phyloP scores from a whole-genome alignment of 306 rosid species.

The Erythrophleum fordii region DNA sequence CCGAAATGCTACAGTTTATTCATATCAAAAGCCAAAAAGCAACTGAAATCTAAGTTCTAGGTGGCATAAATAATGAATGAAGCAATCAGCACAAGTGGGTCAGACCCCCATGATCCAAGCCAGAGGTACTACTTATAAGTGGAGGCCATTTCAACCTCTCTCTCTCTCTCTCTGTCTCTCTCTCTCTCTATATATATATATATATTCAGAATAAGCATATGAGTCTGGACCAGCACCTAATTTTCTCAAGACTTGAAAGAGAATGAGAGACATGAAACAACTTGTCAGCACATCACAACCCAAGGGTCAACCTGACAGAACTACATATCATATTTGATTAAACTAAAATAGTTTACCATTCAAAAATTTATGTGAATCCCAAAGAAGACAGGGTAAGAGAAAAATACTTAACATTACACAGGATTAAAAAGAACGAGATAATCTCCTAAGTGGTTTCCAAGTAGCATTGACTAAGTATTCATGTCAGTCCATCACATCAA shows the following conservation, averaged over 20 bases:
- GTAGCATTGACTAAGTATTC: slow-evolving; percentile 1
- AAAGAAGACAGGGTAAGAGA: background rate
- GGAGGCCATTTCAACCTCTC: slow-evolving; percentile 14
- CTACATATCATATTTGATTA: background rate
- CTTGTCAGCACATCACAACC: slow-evolving; percentile 19
- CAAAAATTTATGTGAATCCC: background rate
- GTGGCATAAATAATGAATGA: background rate
- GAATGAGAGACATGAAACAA: slow-evolving; percentile 16
- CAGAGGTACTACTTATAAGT: background rate
- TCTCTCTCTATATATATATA: no score
- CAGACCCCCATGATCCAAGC: background rate
- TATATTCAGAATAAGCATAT: background rate
- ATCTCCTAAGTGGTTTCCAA: background rate
- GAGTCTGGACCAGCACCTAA: background rate
- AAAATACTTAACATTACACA: background rate
- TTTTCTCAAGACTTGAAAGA: background rate
- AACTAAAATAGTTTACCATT: slow-evolving; percentile 10
- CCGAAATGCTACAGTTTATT: background rate
- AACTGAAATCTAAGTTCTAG: slow-evolving; percentile 8
- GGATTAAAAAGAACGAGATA: background rate
- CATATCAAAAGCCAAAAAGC: slow-evolving; percentile 25
- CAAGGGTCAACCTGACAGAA: background rate
- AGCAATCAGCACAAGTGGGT: slow-evolving; percentile 4
- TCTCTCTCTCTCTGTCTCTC: no score
- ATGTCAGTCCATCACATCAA: slow-evolving; percentile 14